Percentiles rank a stretch among this genome's conserved stretches.
Conservation (phyloP, 495 filamentous ascomycete species). For the Evansstolkia leycettana region DNA sequence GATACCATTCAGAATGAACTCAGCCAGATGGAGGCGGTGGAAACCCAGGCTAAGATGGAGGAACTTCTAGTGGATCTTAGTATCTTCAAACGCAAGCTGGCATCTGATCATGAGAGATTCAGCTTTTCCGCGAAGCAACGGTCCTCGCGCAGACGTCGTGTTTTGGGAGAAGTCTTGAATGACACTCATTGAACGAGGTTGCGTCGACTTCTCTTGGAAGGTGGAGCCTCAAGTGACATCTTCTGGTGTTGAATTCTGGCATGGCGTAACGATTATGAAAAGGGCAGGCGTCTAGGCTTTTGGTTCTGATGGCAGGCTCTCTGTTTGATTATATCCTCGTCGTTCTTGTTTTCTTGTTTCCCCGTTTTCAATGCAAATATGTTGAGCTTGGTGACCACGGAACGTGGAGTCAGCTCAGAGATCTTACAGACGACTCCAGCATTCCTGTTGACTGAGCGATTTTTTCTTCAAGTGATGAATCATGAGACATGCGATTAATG, state of each 20-base stretch:
- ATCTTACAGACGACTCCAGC: neutral
- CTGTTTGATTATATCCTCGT: neutral
- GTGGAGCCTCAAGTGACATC: neutral
- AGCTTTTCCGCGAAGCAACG: constrained; percentile 14
- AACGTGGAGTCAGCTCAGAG: neutral
- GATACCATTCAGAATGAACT: constrained; percentile 10
- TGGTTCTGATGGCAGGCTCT: constrained; percentile 2
- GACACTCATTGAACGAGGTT: constrained; percentile 19
- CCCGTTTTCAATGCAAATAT: constrained; percentile 8
- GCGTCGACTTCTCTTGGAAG: constrained; percentile 12
- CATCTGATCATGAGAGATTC: constrained; percentile 58
- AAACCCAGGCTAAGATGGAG: constrained; percentile 57
- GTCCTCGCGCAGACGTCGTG: constrained; percentile 19
- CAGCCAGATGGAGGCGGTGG: constrained; percentile 31
- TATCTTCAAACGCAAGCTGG: constrained; percentile 72
- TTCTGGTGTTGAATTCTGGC: neutral
- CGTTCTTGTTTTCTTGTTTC: constrained; percentile 8
- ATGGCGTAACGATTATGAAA: neutral
- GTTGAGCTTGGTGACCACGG: neutral
- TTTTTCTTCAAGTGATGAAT: neutral
- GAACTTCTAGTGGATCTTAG: constrained; percentile 64
- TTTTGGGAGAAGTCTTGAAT: constrained; percentile 19
- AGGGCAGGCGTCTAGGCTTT: constrained; percentile 5
- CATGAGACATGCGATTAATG: neutral
- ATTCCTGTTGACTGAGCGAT: neutral